Conservation (phyloP, 164 flowering plant species). For the Aristolochia fimbriata region DNA sequence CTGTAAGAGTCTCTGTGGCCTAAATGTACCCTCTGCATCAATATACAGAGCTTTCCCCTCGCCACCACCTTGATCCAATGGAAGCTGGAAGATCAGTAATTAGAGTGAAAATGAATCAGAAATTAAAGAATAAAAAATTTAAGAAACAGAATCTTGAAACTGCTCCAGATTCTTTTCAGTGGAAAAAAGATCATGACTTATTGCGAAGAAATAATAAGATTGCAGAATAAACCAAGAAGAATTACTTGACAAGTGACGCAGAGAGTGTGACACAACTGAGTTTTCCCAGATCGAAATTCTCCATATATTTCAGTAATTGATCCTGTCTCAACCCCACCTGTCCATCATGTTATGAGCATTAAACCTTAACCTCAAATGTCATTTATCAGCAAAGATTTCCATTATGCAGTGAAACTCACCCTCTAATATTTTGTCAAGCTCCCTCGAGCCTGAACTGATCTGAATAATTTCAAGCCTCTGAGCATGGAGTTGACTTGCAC, state of each 20-base stretch:
- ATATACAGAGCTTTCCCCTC: constrained; percentile 98
- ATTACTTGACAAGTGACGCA: constrained; percentile 96
- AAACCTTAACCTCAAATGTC: neutral
- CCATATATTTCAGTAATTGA: constrained; percentile 95
- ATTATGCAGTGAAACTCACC: constrained; percentile 24
- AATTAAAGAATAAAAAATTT: too few relatives aligned
- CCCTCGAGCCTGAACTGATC: constrained; percentile 86
- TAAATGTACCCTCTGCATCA: constrained; percentile 96
- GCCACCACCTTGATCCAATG: constrained; percentile 98
- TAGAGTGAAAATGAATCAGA: too few relatives aligned
- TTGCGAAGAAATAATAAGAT: too few relatives aligned
- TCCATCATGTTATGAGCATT: neutral
- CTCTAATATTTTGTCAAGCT: constrained; percentile 84
- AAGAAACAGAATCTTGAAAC: too few relatives aligned
- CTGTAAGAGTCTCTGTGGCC: constrained; percentile 87
- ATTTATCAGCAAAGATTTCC: neutral
- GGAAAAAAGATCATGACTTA: too few relatives aligned
- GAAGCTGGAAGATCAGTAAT: constrained; percentile 52
- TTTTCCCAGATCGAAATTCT: constrained; percentile 92
- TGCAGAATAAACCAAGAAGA: neutral
- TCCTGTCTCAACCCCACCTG: constrained; percentile 94
- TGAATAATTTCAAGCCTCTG: constrained; percentile 88
- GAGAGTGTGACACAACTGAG: constrained; percentile 92
- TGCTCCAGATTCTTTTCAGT: too few relatives aligned
- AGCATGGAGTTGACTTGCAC: constrained; percentile 87